Evolutionary conservation across 192 early-diverging fungal species (phyloP).

Genomic region (Coemansia sp.): DNA sequence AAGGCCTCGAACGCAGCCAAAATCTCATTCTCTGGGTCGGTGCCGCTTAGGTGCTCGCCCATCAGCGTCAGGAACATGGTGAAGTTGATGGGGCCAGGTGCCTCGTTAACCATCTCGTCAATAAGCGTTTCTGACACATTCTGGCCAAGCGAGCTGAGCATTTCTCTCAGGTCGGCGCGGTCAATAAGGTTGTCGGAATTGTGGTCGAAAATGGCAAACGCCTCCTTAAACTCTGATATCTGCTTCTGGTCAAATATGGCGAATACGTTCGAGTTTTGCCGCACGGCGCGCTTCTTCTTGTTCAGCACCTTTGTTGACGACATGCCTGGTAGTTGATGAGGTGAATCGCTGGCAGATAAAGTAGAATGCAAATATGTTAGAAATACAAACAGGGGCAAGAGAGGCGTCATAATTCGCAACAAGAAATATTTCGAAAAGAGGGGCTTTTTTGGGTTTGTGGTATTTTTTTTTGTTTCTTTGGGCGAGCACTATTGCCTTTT

Average conservation of each 20-base stretch:
- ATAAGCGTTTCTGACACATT: constrained; percentile 70
- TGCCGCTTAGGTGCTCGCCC: constrained; percentile 89
- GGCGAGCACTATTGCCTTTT: background rate
- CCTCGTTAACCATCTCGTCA: constrained; percentile 88
- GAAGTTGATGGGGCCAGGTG: constrained; percentile 90
- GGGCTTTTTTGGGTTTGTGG: background rate
- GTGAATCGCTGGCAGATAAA: background rate
- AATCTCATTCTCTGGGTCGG: constrained; percentile 89
- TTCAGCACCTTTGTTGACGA: constrained; percentile 42
- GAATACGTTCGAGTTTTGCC: constrained; percentile 97
- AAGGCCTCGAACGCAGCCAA: constrained; percentile 90
- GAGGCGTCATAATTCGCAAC: background rate
- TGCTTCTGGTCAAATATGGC: constrained; percentile 96
- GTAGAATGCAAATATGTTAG: constrained; percentile 8
- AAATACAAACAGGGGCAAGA: constrained; percentile 4
- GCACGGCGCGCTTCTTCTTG: constrained; percentile 85
- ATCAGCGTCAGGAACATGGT: constrained; percentile 96
- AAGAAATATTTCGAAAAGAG: background rate
- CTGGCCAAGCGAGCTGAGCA: constrained; percentile 76
- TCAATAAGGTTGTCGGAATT: constrained; percentile 90
- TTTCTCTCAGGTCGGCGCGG: constrained; percentile 89
- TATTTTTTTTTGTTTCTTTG: background rate
- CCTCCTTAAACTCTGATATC: constrained; percentile 95
- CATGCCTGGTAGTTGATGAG: constrained; percentile 8
- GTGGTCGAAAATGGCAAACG: constrained; percentile 94